Percentiles rank a stretch among this genome's conserved stretches.
phyloP scores from a whole-genome alignment of 2,329 filamentous ascomycete species.

The Fusarium pilosicola region DNA sequence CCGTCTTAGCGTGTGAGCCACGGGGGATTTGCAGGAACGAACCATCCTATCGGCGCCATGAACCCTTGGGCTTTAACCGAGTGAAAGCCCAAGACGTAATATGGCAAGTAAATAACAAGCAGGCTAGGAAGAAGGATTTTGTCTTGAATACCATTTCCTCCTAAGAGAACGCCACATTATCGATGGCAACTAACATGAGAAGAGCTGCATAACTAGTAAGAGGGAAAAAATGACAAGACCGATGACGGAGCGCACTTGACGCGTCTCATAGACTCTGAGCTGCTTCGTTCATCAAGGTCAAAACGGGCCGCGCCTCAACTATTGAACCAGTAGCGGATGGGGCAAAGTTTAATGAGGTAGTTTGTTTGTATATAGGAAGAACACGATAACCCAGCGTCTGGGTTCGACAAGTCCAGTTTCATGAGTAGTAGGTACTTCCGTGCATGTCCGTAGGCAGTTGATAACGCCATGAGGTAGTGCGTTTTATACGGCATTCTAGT shows the following conservation, averaged over 20 bases:
- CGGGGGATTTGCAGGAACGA: slow-evolving; percentile 35
- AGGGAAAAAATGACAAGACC: neutral
- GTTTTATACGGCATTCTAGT: slow-evolving; percentile 9
- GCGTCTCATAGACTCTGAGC: slow-evolving; percentile 8
- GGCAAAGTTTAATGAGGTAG: slow-evolving; percentile 23
- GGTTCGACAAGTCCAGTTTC: slow-evolving; percentile 12
- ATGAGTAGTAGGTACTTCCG: neutral
- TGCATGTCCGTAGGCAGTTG: slow-evolving; percentile 16
- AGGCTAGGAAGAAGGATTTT: neutral
- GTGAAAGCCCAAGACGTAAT: neutral
- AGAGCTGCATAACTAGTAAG: neutral
- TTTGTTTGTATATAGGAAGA: slow-evolving; percentile 10
- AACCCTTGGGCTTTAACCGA: slow-evolving; percentile 12
- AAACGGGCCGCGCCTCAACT: slow-evolving; percentile 35
- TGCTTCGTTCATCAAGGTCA: slow-evolving; percentile 19
- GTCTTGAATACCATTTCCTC: neutral
- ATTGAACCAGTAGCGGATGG: slow-evolving; percentile 24
- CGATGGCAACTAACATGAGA: neutral
- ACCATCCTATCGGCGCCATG: slow-evolving; percentile 37
- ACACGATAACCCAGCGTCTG: slow-evolving; percentile 12
- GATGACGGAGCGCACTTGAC: neutral
- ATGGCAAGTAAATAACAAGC: neutral
- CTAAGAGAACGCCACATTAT: neutral
- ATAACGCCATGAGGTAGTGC: slow-evolving; percentile 13
- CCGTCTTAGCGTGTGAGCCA: slow-evolving; percentile 27